Base-by-base conservation (phyloP, 768 basidiomycete genomes). In the Auricularia sp. region DNA sequence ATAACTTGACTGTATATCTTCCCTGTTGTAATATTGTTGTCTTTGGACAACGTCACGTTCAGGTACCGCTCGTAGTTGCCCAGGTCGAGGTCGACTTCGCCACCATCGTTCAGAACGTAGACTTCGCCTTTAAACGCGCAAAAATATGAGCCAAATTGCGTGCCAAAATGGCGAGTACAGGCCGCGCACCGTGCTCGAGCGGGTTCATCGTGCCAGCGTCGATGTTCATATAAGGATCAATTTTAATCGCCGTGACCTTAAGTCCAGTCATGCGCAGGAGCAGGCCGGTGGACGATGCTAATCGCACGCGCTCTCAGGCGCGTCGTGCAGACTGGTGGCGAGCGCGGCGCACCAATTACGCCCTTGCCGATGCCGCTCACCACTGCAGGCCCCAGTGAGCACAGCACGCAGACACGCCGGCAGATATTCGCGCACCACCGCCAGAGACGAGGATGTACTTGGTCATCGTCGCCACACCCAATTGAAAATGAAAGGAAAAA, bases 221-320 rank as follows among this genome's bases (percentile, higher is more conserved):
- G 70, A 99, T 98, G 78, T 99, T 99, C 96, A 99, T 98, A 71
- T 99, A 99, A 14, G 96, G 96, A 74, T 99, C 96, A 71, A 99
- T 98, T 79, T 99, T 99, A 82, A 99, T 98, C 11, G 96, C 91
- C 7, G 96, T 99, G 70, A 98, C 96, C 78, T 94, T 97, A 66
- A 97, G 81, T 59, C 96, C 96, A 43, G 88, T 86, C 54, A 92
- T 98, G 78, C 98, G 98, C 73, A 99, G 81, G 62, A 98, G 83
- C 62, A 98, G 80, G 65, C 96, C 96, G 4, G 96, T 98, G 61
- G 95, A 98, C 34, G 96, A 98, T 68, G 96, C 96, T 98, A 73
- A 47, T 67, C 64, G 62, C 36, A 51, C 18, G 21, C 68, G 67
- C 68, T 64, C 68, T 67, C 72, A 83, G 77, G 16, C 36, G 63